Conservation (phyloP, 805 yeast species). For the Wickerhamiella sergipiensis region DNA sequence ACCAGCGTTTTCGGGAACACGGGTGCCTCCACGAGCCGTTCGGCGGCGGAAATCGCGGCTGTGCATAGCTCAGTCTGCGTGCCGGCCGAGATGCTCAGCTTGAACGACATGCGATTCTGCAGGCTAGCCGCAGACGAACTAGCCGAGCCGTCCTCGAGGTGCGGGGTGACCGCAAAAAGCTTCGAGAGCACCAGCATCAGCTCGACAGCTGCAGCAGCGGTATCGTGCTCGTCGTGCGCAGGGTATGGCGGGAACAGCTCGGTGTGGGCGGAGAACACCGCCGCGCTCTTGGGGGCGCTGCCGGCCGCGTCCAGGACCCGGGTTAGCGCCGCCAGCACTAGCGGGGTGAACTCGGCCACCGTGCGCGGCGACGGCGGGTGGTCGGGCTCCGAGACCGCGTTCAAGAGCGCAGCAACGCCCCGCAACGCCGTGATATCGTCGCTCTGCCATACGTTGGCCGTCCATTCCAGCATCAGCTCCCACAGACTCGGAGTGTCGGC, state of each 20-base stretch:
- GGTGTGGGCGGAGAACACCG: neutral
- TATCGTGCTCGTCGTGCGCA: neutral
- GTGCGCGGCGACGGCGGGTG: neutral
- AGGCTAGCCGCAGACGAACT: neutral
- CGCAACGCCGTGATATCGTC: neutral
- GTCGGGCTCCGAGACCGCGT: neutral
- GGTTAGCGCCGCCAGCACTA: neutral
- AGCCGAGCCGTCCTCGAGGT: neutral
- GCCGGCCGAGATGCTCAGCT: neutral
- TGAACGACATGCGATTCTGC: neutral
- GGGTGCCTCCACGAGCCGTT: neutral
- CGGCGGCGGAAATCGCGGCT: neutral
- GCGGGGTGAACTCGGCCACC: neutral
- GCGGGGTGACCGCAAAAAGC: neutral
- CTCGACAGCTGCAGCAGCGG: neutral
- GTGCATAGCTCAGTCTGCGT: neutral
- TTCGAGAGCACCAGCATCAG: neutral
- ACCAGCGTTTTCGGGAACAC: neutral
- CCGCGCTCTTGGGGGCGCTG: neutral
- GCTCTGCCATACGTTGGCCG: neutral
- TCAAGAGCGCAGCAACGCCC: neutral
- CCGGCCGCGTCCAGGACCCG: neutral
- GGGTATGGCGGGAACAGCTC: neutral
- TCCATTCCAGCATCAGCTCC: neutral
- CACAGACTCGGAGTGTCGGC: neutral